Evolutionary conservation across 176 grass and related monocot species (phyloP).

Genomic region (Juncus inflexus): DNA sequence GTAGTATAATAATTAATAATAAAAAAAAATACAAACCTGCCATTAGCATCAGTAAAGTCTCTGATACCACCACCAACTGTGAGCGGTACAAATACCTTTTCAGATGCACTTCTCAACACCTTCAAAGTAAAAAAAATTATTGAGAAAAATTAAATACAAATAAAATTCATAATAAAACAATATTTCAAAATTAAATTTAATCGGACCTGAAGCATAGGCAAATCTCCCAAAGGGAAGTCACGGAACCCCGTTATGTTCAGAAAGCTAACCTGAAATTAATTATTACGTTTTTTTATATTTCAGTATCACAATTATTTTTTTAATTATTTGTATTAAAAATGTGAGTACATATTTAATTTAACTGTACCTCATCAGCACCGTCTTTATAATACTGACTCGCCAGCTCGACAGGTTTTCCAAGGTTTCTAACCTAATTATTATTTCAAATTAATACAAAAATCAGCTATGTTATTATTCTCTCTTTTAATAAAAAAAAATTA

Average conservation of each 20-base stretch:
- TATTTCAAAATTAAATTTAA: conserved; percentile 14
- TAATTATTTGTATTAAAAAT: conserved; percentile 1
- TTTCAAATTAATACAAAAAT: too few species aligned
- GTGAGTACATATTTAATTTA: conserved; percentile 3
- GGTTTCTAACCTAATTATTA: conserved; percentile 78
- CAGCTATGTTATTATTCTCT: conserved; percentile 1
- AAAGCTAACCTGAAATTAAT: conserved; percentile 72
- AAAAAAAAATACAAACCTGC: conserved; percentile 53
- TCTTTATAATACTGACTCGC: conserved; percentile 96
- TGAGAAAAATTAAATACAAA: conserved; percentile 6
- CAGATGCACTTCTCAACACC: conserved; percentile 75
- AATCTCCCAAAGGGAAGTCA: conserved; percentile 93
- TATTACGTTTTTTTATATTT: neutral
- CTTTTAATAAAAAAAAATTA: neutral
- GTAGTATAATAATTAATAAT: conserved; percentile 16
- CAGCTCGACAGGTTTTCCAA: conserved; percentile 94
- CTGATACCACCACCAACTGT: conserved; percentile 98
- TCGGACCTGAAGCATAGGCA: conserved; percentile 96
- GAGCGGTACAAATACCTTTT: conserved; percentile 98
- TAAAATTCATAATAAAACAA: conserved; percentile 3
- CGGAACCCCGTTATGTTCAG: conserved; percentile 99
- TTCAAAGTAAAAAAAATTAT: conserved; percentile 29
- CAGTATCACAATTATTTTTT: neutral
- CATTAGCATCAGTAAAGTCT: conserved; percentile 94
- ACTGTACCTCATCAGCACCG: conserved; percentile 89